Conservation (phyloP, 2,329 filamentous ascomycete species). For the Colletotrichum sp. region DNA sequence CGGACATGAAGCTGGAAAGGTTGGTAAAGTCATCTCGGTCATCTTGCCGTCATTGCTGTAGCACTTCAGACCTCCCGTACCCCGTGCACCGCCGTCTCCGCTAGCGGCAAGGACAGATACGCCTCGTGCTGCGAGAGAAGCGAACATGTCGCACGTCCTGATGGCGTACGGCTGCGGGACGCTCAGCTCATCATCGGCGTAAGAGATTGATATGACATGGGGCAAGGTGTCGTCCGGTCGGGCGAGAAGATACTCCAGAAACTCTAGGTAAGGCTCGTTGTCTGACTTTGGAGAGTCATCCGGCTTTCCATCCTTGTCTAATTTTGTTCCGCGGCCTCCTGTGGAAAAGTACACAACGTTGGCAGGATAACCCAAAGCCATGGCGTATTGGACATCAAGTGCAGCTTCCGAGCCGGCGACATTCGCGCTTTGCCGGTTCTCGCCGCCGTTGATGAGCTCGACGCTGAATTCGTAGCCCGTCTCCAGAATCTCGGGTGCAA, state of each 20-base stretch:
- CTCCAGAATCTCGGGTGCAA: constrained; percentile 39
- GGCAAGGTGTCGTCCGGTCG: constrained; percentile 51
- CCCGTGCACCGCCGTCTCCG: constrained; percentile 55
- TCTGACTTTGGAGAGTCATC: constrained; percentile 33
- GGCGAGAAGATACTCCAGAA: constrained; percentile 54
- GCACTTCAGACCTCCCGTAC: constrained; percentile 55
- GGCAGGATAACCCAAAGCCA: constrained; percentile 49
- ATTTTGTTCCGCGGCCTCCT: constrained; percentile 47
- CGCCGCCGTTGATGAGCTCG: constrained; percentile 45
- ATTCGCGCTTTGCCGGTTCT: constrained; percentile 44
- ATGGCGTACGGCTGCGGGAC: constrained; percentile 57
- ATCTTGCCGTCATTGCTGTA: constrained; percentile 63
- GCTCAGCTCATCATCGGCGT: constrained; percentile 62
- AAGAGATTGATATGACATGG: constrained; percentile 62
- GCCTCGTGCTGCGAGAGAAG: constrained; percentile 57
- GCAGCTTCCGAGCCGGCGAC: constrained; percentile 49
- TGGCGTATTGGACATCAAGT: constrained; percentile 54
- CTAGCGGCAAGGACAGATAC: constrained; percentile 55
- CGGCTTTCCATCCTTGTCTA: constrained; percentile 41
- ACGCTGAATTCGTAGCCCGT: constrained; percentile 44
- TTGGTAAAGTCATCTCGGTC: constrained; percentile 60
- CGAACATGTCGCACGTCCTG: constrained; percentile 58
- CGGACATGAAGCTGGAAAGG: constrained; percentile 71
- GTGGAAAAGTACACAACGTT: constrained; percentile 50
- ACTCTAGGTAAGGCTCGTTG: constrained; percentile 65